phyloP scores from a whole-genome alignment of 805 yeast genomes.

The Candida sonorensis region DNA sequence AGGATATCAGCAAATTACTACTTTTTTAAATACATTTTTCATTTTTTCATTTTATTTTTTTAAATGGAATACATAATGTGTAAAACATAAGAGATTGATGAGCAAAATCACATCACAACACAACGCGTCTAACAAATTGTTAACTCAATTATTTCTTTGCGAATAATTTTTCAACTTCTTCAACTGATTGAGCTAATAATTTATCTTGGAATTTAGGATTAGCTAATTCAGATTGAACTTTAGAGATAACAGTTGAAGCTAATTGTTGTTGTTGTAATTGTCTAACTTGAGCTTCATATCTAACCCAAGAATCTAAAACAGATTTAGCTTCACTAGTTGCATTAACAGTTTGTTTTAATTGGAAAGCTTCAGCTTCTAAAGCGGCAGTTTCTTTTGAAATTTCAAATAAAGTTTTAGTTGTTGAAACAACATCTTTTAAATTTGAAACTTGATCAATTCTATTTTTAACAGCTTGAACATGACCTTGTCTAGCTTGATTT shows the following conservation, averaged over 20 bases:
- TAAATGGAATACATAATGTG: no score
- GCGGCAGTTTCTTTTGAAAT: slow-evolving; percentile 95
- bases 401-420: slow-evolving; percentile 88
- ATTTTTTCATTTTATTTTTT: no score
- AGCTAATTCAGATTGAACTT: slow-evolving; percentile 77
- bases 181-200: slow-evolving; percentile 83
- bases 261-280: slow-evolving; percentile 93
- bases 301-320: slow-evolving; percentile 97
- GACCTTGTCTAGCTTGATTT: slow-evolving; percentile 83
- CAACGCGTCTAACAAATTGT: no score
- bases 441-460: slow-evolving; percentile 85
- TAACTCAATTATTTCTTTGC: slow-evolving; percentile 29
- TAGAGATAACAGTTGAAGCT: slow-evolving; percentile 76
- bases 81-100: no score
- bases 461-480: slow-evolving; percentile 85
- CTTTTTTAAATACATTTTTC: no score
- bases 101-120: no score
- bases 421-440: slow-evolving; percentile 84
- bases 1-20: no score
- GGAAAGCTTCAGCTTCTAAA: slow-evolving; percentile 91
- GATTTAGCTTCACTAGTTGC: slow-evolving; percentile 88
- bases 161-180: slow-evolving; percentile 86
- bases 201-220: slow-evolving; percentile 91
- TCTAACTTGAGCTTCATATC: slow-evolving; percentile 95
- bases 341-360: slow-evolving; percentile 84